phyloP scores from a whole-genome alignment of 768 basidiomycete species.

The Phaeolepiota aurea region DNA sequence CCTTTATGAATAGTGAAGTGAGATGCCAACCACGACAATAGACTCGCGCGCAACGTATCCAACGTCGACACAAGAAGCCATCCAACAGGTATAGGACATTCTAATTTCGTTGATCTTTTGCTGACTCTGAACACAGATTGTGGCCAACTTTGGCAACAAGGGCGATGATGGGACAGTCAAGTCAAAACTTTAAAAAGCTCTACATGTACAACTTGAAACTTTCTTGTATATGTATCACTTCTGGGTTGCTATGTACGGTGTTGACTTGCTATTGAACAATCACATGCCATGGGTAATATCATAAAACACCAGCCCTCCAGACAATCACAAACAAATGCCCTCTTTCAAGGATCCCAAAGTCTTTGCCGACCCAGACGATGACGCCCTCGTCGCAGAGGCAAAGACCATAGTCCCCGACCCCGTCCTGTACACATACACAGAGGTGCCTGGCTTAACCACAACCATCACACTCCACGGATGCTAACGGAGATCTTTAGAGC shows the following conservation, averaged over 20 bases:
- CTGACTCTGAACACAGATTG: constrained; percentile 19
- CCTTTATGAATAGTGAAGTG: background rate
- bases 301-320: background rate
- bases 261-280: too few relatives aligned
- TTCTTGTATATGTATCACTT: too few relatives aligned
- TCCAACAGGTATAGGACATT: constrained; percentile 56
- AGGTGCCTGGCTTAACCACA: constrained; percentile 22
- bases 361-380: constrained; percentile 75
- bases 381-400: constrained; percentile 71
- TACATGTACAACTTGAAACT: background rate
- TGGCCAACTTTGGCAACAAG: constrained; percentile 46
- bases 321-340: constrained; percentile 16
- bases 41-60: constrained; percentile 84
- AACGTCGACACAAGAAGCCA: constrained; percentile 59
- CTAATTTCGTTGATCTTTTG: background rate
- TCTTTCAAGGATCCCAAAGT: constrained; percentile 35
- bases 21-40: constrained; percentile 15
- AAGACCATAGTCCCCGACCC: constrained; percentile 55
- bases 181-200: constrained; percentile 38
- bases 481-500: constrained; percentile 25
- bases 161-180: constrained; percentile 27
- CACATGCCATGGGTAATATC: background rate
- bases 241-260: too few relatives aligned
- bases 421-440: constrained; percentile 66
- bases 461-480: constrained; percentile 1